Evolutionary conservation across 2,329 filamentous ascomycete species (phyloP).

Genomic region (Alternaria viburni): DNA sequence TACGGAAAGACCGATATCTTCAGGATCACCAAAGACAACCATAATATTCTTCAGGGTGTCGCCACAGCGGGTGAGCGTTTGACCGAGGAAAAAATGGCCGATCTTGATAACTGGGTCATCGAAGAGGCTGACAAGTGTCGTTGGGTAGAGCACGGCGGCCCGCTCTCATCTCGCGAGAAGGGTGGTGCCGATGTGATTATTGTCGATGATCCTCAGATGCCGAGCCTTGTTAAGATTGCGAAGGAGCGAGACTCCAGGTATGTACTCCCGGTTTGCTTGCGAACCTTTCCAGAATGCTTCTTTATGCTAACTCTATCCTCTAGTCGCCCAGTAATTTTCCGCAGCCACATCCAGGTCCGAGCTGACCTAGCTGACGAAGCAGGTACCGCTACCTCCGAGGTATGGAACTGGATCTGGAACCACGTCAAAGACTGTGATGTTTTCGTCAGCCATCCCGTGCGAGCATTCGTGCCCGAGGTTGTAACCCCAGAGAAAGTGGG

Average conservation of each 20-base stretch:
- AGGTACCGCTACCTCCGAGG: slow-evolving; percentile 72
- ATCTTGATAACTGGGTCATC: slow-evolving; percentile 73
- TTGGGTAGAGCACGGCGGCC: slow-evolving; percentile 73
- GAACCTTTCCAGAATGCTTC: fast-evolving
- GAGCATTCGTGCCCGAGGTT: slow-evolving; percentile 72
- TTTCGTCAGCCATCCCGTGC: slow-evolving; percentile 83
- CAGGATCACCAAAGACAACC: slow-evolving; percentile 83
- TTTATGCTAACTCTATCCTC: not conserved
- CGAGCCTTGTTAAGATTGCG: slow-evolving; percentile 75
- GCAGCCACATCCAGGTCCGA: slow-evolving; percentile 83
- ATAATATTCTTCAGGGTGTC: slow-evolving; percentile 87
- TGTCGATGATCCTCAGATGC: slow-evolving; percentile 87
- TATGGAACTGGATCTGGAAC: slow-evolving; percentile 78
- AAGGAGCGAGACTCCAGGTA: slow-evolving; percentile 68
- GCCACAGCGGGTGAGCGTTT: slow-evolving; percentile 67
- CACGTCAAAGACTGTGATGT: slow-evolving; percentile 74
- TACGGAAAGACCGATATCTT: slow-evolving; percentile 80
- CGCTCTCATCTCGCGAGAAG: slow-evolving; percentile 67
- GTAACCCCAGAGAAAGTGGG: slow-evolving; percentile 71
- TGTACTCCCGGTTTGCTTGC: not conserved
- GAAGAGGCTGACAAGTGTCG: slow-evolving; percentile 73
- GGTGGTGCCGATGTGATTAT: slow-evolving; percentile 79
- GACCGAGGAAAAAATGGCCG: slow-evolving; percentile 64
- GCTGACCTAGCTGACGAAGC: slow-evolving; percentile 70
- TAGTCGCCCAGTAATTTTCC: slow-evolving; percentile 76